A percentile compares a stretch with the other conserved stretches of the same genome.
Evolutionary conservation across 371 early-diverging fungal genomes (phyloP).

Genomic region (Cokeromyces recurvatus): DNA sequence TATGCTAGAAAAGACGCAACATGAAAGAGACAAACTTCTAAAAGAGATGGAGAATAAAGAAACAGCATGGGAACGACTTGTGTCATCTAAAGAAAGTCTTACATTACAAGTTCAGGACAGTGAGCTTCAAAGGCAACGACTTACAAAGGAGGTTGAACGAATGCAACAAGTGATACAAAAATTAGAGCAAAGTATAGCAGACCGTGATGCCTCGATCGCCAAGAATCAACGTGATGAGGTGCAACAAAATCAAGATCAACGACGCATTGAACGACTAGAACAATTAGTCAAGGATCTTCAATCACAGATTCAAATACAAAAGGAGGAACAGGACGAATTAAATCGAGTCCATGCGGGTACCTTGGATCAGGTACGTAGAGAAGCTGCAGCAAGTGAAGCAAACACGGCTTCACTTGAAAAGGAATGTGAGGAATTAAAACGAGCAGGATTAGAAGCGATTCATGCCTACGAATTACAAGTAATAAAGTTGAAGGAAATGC

Average conservation of each 20-base stretch:
- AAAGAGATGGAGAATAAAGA: conserved; percentile 34
- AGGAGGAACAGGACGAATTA: conserved; percentile 5
- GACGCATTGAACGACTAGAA: conserved; percentile 34
- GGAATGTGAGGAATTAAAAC: conserved; percentile 37
- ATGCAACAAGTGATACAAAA: conserved; percentile 2
- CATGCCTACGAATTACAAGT: conserved; percentile 30
- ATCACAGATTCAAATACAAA: conserved; percentile 3
- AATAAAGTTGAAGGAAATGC: conserved; percentile 16
- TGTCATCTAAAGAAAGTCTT: conserved; percentile 39
- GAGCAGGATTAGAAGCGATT: conserved; percentile 31
- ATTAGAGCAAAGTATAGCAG: conserved; percentile 4
- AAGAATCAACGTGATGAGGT: conserved; percentile 21
- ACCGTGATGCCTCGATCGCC: conserved; percentile 17
- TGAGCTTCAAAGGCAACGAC: conserved; percentile 13
- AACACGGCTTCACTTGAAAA: conserved; percentile 31
- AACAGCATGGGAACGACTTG: conserved; percentile 36
- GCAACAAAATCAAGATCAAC: conserved; percentile 21
- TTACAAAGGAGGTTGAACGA: conserved; percentile 13
- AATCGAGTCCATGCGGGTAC: conserved; percentile 30
- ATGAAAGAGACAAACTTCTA: conserved; percentile 21
- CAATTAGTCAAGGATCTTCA: conserved; percentile 26
- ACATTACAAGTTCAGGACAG: conserved; percentile 30
- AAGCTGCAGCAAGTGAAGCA: conserved; percentile 19
- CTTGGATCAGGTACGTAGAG: conserved; percentile 23
- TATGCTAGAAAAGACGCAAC: conserved; percentile 28